A percentile compares a stretch with the other conserved stretches of the same genome.
phyloP scores from a whole-genome alignment of 2,329 filamentous ascomycete species.

The Trichoderma sp. region DNA sequence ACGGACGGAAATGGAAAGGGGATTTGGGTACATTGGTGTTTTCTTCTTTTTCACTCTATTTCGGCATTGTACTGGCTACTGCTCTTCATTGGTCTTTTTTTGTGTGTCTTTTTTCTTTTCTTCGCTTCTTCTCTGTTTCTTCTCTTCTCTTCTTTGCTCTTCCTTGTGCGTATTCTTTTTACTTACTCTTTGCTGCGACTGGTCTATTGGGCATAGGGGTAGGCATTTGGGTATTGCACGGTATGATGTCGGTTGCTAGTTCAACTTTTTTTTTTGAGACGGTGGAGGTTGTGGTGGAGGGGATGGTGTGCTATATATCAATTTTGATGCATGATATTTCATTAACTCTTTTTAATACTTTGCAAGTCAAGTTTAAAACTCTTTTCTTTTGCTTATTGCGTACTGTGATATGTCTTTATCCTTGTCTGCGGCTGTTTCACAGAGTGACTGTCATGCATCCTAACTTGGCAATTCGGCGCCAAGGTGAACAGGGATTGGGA shows the following conservation, averaged over 20 bases:
- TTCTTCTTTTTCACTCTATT: neutral
- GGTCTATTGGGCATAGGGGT: conserved; percentile 4
- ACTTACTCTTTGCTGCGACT: conserved; percentile 14
- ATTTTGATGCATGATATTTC: neutral
- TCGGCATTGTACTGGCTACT: conserved; percentile 22
- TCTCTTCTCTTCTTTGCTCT: neutral
- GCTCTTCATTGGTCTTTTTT: neutral
- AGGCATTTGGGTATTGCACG: conserved; percentile 24
- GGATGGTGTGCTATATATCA: neutral
- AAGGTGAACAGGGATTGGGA: neutral
- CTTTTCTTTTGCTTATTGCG: neutral
- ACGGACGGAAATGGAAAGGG: conserved; percentile 19
- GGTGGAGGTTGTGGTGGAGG: neutral
- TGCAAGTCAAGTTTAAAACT: neutral
- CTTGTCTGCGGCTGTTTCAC: neutral
- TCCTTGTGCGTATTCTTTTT: neutral
- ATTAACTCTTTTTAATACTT: neutral
- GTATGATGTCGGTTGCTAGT: neutral
- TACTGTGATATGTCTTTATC: neutral
- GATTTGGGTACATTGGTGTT: conserved; percentile 2
- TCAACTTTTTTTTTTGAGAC: neutral
- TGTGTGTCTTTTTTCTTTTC: neutral
- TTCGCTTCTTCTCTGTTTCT: conserved; percentile 12
- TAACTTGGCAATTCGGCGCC: neutral
- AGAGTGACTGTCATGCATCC: neutral